Evolutionary conservation across 2,329 filamentous ascomycete genomes (phyloP).

Genomic region (Chalaropsis ovoidea): DNA sequence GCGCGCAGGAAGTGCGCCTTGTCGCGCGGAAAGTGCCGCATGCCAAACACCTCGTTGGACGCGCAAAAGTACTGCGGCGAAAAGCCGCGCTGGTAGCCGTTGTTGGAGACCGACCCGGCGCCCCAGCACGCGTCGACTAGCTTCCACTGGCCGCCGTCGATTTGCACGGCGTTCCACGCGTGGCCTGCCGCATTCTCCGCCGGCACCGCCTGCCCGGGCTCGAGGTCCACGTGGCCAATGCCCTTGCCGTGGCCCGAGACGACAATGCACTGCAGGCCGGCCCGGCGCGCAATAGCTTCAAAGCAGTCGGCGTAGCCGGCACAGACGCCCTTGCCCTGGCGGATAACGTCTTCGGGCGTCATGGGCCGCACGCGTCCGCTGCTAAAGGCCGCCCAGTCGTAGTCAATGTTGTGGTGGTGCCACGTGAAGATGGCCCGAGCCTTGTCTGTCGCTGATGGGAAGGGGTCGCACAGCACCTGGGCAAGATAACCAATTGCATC

Average conservation of each 20-base stretch:
- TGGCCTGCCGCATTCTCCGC: slow-evolving; percentile 54
- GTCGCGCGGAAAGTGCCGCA: slow-evolving; percentile 67
- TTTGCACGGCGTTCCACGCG: slow-evolving; percentile 86
- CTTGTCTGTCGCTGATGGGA: slow-evolving; percentile 77
- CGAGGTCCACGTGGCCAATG: slow-evolving; percentile 56
- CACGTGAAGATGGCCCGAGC: slow-evolving; percentile 88
- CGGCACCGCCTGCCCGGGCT: slow-evolving; percentile 56
- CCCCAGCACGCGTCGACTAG: slow-evolving; percentile 90
- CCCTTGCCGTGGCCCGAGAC: slow-evolving; percentile 79
- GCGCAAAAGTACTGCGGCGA: slow-evolving; percentile 50
- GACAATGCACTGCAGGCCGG: slow-evolving; percentile 67
- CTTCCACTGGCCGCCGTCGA: slow-evolving; percentile 84
- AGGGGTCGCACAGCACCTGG: slow-evolving; percentile 64
- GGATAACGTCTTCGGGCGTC: slow-evolving; percentile 62
- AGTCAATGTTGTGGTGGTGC: slow-evolving; percentile 87
- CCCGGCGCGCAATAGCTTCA: slow-evolving; percentile 63
- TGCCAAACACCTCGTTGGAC: slow-evolving; percentile 69
- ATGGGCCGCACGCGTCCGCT: slow-evolving; percentile 55
- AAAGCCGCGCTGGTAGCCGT: slow-evolving; percentile 58
- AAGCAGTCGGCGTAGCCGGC: slow-evolving; percentile 83
- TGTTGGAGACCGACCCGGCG: slow-evolving; percentile 55
- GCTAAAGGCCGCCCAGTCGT: slow-evolving; percentile 74
- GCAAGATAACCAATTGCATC: slow-evolving; percentile 66
- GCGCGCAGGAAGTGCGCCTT: slow-evolving; percentile 59
- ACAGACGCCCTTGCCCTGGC: slow-evolving; percentile 74